A percentile compares a stretch with the other conserved stretches of the same genome.
phyloP scores from a whole-genome alignment of 345 rosid genomes.

The Tarenaya hassleriana region DNA sequence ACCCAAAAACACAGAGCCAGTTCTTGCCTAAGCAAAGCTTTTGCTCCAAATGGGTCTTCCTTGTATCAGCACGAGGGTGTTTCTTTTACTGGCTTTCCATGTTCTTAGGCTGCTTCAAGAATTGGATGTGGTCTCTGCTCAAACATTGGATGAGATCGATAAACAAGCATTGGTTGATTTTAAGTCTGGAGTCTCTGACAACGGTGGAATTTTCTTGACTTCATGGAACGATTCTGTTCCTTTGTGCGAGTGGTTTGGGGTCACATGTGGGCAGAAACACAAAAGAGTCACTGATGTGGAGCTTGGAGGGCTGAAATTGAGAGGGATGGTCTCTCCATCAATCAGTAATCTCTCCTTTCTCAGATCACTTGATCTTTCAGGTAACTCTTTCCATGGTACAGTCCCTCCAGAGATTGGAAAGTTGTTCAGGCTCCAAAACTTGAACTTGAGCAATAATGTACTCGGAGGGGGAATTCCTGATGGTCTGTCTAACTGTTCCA shows the following conservation, averaged over 20 bases:
- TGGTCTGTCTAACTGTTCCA: too few species aligned
- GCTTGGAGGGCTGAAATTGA: slow-evolving; percentile 12
- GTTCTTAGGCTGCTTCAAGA: slow-evolving; percentile 3
- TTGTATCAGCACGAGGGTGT: not conserved
- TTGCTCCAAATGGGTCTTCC: slow-evolving; percentile 4
- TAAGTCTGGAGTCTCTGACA: slow-evolving; percentile 16
- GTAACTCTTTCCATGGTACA: not conserved
- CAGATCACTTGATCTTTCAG: slow-evolving; percentile 9
- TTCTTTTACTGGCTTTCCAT: slow-evolving; percentile 13
- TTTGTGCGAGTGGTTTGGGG: slow-evolving; percentile 26
- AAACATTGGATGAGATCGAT: slow-evolving; percentile 26
- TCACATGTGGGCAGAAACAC: slow-evolving; percentile 22
- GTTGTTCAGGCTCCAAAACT: too few species aligned
- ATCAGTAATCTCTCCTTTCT: slow-evolving; percentile 21
- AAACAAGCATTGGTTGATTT: slow-evolving; percentile 18
- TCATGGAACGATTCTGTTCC: slow-evolving; percentile 28
- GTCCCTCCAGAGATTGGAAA: too few species aligned
- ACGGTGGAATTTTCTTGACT: not conserved
- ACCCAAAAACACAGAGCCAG: too few species aligned
- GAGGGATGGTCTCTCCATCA: slow-evolving; percentile 20
- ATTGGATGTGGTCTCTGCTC: slow-evolving; percentile 12
- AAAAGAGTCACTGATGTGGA: slow-evolving; percentile 21
- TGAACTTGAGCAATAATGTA: too few species aligned
- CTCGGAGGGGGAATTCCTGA: too few species aligned
- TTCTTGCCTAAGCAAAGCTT: not conserved